Percentiles rank a stretch among this genome's conserved stretches.
Evolutionary conservation across 2,329 filamentous ascomycete species (phyloP).

Genomic region (Cladosporium cucumerinum): DNA sequence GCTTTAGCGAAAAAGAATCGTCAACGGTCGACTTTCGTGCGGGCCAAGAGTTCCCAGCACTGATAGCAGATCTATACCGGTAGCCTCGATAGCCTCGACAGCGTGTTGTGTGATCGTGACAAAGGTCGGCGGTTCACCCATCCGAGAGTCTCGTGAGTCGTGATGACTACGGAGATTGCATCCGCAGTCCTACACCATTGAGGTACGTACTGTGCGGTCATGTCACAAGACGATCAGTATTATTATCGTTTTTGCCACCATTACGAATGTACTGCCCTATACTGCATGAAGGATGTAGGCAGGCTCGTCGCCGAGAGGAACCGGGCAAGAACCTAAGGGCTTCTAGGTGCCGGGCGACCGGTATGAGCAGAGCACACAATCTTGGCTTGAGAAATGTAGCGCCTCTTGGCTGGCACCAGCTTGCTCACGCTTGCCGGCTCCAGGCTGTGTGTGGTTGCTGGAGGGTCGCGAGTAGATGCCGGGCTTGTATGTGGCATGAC

Average conservation of each 20-base stretch:
- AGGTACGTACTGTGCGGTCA: not conserved
- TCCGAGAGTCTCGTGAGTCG: slow-evolving; percentile 9
- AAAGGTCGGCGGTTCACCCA: not conserved
- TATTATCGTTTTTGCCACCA: not conserved
- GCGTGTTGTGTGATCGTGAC: not conserved
- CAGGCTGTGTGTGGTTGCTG: slow-evolving; percentile 1
- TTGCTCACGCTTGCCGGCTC: not conserved
- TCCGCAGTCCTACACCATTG: slow-evolving; percentile 3
- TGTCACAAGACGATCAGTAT: not conserved
- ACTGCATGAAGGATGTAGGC: not conserved
- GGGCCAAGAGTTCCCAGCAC: not conserved
- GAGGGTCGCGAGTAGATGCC: slow-evolving; percentile 1
- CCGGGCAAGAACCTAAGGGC: not conserved
- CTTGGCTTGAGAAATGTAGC: slow-evolving; percentile 6
- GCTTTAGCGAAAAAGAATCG: not conserved
- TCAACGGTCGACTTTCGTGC: slow-evolving; percentile 6
- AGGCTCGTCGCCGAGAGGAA: slow-evolving; percentile 7
- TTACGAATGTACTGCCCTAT: slow-evolving; percentile 4
- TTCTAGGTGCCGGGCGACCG: slow-evolving; percentile 14
- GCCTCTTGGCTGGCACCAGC: not conserved
- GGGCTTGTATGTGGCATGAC: slow-evolving; percentile 1
- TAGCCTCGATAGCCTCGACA: not conserved
- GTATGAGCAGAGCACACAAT: slow-evolving; percentile 11
- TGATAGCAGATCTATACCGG: slow-evolving; percentile 11
- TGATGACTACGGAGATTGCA: slow-evolving; percentile 7